A percentile compares a stretch with the other conserved stretches of the same genome.
These are phyloP conservation scores for Cercis canadensis DNA, from an alignment of 306 rosid genomes.

Conservation along the genomic window DNA sequence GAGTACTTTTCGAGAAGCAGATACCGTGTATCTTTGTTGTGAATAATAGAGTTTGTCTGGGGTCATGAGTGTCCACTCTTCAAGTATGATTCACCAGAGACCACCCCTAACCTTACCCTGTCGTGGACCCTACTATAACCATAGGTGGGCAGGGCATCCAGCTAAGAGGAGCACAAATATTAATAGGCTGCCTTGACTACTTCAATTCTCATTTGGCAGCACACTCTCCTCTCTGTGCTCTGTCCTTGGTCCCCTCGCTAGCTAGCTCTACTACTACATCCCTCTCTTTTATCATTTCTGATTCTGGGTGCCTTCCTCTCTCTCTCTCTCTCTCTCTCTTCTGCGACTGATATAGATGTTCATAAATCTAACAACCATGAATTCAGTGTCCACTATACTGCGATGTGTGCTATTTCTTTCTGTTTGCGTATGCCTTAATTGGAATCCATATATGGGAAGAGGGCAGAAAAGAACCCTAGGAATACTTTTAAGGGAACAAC, in stretches of 20 bases:
- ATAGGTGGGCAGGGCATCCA: conserved; percentile 46
- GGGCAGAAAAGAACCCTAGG: conserved; percentile 3
- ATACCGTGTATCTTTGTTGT: conserved; percentile 18
- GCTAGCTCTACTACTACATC: conserved; percentile 1
- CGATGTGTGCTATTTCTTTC: background rate
- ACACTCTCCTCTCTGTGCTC: conserved; percentile 28
- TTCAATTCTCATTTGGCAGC: conserved; percentile 48
- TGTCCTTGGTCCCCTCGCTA: conserved; percentile 54
- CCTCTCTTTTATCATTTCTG: conserved; percentile 23
- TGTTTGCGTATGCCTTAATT: background rate
- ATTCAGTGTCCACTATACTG: conserved; percentile 66
- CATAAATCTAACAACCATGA: conserved; percentile 52
- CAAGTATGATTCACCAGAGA: background rate
- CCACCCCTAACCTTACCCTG: conserved; percentile 19
- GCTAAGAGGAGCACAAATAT: conserved; percentile 56
- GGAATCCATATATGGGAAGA: background rate
- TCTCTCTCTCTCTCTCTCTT: conserved; percentile 32
- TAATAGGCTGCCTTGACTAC: conserved; percentile 43
- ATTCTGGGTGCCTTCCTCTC: too few relatives aligned
- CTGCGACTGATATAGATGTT: conserved; percentile 48
- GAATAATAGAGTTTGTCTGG: too few relatives aligned
- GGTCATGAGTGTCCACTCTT: background rate
- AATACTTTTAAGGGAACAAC: conserved; percentile 29
- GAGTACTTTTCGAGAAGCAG: conserved; percentile 2
- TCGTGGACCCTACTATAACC: conserved; percentile 43